Conservation (phyloP, 495 filamentous ascomycete genomes). For the Pyrenopolyporus hunteri region DNA sequence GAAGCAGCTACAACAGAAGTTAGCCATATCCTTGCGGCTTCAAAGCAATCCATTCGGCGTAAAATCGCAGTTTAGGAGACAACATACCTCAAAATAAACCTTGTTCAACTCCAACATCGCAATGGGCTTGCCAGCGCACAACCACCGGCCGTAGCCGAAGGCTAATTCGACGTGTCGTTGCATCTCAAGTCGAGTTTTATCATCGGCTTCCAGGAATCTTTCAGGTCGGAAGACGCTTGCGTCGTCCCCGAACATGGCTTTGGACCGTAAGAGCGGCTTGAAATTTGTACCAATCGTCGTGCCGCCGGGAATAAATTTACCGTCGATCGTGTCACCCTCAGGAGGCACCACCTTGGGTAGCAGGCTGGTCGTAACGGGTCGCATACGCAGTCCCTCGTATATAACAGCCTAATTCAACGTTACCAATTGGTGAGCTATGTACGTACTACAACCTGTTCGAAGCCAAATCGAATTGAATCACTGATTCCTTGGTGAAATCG, state of each 20-base stretch:
- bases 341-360: constrained; percentile 32
- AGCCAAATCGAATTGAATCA: too few relatives aligned
- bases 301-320: constrained; percentile 58
- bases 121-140: constrained; percentile 53
- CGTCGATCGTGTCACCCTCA: constrained; percentile 55
- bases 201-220: constrained; percentile 56
- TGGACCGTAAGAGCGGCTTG: constrained; percentile 41
- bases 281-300: constrained; percentile 61
- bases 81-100: constrained; percentile 57
- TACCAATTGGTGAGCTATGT: neutral
- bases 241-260: constrained; percentile 55
- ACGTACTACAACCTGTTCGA: too few relatives aligned
- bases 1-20: constrained; percentile 8
- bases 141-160: constrained; percentile 54
- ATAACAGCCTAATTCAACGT: constrained; percentile 31
- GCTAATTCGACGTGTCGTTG: constrained; percentile 47
- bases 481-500: neutral
- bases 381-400: constrained; percentile 41
- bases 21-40: neutral
- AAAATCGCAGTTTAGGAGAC: neutral
- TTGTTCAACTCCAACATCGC: constrained; percentile 62
- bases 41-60: too few relatives aligned
- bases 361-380: constrained; percentile 16
- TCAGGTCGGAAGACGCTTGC: constrained; percentile 59
- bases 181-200: constrained; percentile 48